Percentiles rank a stretch among this genome's conserved stretches.
Conservation (phyloP, 371 early-diverging fungal species). For the Mortierella sp. region DNA sequence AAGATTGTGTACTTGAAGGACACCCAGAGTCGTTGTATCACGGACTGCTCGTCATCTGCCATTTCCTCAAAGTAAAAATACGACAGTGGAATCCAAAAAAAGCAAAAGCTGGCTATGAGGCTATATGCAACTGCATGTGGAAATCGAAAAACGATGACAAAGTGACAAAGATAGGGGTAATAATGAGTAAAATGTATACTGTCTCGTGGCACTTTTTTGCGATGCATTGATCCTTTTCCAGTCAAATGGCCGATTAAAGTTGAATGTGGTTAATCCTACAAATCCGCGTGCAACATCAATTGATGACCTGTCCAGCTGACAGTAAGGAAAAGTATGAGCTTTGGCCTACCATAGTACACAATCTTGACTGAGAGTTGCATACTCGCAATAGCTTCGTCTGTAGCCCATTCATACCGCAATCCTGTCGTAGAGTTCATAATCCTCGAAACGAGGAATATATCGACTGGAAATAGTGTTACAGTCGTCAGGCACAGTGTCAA, state of each 20-base stretch:
- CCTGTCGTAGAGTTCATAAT: conserved; percentile 70
- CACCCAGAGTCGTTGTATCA: conserved; percentile 17
- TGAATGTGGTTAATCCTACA: no score
- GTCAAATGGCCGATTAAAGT: no score
- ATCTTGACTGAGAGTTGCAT: conserved; percentile 60
- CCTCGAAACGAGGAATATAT: conserved; percentile 75
- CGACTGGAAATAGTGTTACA: conserved; percentile 69
- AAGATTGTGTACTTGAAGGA: conserved; percentile 38
- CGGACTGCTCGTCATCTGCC: conserved; percentile 54
- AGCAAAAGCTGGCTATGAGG: conserved; percentile 64
- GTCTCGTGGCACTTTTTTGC: no score
- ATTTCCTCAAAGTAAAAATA: conserved; percentile 78
- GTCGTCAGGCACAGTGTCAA: conserved; percentile 66
- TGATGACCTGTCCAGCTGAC: no score
- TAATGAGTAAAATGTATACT: no score
- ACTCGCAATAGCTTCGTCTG: conserved; percentile 58
- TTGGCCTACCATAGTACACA: conserved; percentile 67
- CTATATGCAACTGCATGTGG: conserved; percentile 62
- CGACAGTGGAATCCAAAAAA: conserved; percentile 71
- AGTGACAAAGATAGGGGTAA: no score
- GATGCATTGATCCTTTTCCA: no score
- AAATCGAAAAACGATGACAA: neutral
- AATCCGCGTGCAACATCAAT: no score
- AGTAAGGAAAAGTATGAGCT: neutral
- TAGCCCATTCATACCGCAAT: conserved; percentile 72